Evolutionary conservation across 441 rosid species (phyloP), one percentile per base, ranked within the genome.

Genomic region (Brassica hybrid): DNA sequence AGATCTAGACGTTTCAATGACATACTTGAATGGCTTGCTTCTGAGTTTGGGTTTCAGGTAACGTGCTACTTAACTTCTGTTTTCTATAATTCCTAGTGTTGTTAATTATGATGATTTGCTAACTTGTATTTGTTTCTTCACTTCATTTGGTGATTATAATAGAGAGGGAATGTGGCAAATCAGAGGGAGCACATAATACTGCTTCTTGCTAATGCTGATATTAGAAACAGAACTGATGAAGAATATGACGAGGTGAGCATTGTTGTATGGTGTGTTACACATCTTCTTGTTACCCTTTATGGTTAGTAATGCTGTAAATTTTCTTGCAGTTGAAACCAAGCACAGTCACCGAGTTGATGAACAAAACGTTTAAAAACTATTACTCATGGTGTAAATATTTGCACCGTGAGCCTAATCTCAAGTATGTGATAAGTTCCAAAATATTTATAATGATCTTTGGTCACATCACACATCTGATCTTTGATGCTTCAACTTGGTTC

Each of bases 141-240:
- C 48, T 74, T 56, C 73, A 76, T 79, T 62, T 73, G 83, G 82
- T 73, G 73, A 72, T 52, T 81, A 68, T 65, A 79, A 72, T 82
- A 96, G 99, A 90, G 93, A 88, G 99, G 99, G 82, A 96, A 90
- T 80, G 98, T 93, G 75, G 98, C 98, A 32, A 96, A 96, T 79
- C 99, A 96, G 89, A 91, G 97, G 85, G 99, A 96, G 86, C 99
- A 96, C 76, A 84, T 96, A 69, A 87, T 96, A 79, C 76, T 96
- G 76, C 86, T 96, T 71, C 92, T 94, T 70, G 98, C 99, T 69
- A 96, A 96, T 86, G 89, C 88, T 69, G 96, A 91, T 74, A 88
- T 84, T 57, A 83, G 96, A 87, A 78, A 85, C 12, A 89, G 80
- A 80, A 69, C 48, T 8, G 50, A 25, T 45, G 89, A 85, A 59